Conservation (phyloP, 306 rosid genomes). For the Bauhinia variegata region DNA sequence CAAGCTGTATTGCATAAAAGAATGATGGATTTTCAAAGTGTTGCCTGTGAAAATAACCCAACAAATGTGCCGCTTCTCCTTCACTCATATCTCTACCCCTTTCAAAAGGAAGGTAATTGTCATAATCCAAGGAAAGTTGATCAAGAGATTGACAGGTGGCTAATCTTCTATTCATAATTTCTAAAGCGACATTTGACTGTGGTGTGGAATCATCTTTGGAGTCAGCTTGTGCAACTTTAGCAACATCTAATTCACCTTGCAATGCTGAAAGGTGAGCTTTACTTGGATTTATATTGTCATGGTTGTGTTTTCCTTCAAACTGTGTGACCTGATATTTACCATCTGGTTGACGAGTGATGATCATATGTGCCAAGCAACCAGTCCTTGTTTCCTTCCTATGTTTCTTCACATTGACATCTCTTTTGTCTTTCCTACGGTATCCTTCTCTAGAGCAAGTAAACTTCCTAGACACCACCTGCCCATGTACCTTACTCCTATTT, state of each 20-base stretch:
- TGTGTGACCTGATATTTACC: slow-evolving; percentile 64
- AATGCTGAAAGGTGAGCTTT: slow-evolving; percentile 34
- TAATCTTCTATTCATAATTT: slow-evolving; percentile 35
- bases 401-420: slow-evolving; percentile 60
- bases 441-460: slow-evolving; percentile 76
- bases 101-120: slow-evolving; percentile 50
- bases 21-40: slow-evolving; percentile 66
- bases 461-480: slow-evolving; percentile 73
- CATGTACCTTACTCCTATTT: slow-evolving; percentile 73
- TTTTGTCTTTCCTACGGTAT: slow-evolving; percentile 59
- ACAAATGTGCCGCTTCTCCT: slow-evolving; percentile 61
- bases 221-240: slow-evolving; percentile 44
- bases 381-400: slow-evolving; percentile 73
- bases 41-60: slow-evolving; percentile 71
- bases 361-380: slow-evolving; percentile 75
- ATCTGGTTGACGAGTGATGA: slow-evolving; percentile 62
- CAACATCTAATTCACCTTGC: slow-evolving; percentile 42
- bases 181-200: slow-evolving; percentile 42
- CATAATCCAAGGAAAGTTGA: slow-evolving; percentile 43
- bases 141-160: slow-evolving; percentile 49
- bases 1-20: slow-evolving; percentile 59
- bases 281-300: slow-evolving; percentile 48
- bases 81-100: slow-evolving; percentile 60
- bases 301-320: slow-evolving; percentile 68
- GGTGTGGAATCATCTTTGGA: slow-evolving; percentile 36